A percentile compares a stretch with the other conserved stretches of the same genome.
Conservation (phyloP, 1,284 basidiomycete species). For the Farysia itapuensis region DNA sequence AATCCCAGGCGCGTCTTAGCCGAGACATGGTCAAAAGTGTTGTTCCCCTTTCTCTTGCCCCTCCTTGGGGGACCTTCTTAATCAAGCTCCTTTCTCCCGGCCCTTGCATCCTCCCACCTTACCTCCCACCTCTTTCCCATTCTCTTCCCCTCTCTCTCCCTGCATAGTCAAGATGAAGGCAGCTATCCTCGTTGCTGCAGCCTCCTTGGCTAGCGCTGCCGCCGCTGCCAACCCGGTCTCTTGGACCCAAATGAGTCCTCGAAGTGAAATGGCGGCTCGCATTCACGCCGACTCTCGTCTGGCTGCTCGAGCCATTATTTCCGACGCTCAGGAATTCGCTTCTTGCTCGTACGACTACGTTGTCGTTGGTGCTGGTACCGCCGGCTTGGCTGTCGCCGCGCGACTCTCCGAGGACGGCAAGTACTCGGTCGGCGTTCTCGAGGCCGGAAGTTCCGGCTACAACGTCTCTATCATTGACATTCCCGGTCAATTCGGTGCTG, state of each 20-base stretch:
- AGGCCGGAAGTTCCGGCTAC: constrained; percentile 43
- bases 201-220: constrained; percentile 15
- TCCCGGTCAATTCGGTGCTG: constrained; percentile 45
- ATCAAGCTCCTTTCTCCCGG: too few relatives aligned
- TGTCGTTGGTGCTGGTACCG: constrained; percentile 66
- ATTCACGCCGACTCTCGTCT: constrained; percentile 17
- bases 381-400: constrained; percentile 43
- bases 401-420: constrained; percentile 47
- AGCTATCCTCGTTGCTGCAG: constrained; percentile 15
- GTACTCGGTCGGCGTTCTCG: constrained; percentile 51
- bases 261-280: constrained; percentile 29
- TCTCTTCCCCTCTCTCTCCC: not conserved
- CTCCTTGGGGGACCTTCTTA: too few relatives aligned
- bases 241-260: constrained; percentile 33
- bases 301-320: constrained; percentile 31
- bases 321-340: constrained; percentile 18
- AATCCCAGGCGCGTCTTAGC: too few relatives aligned
- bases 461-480: constrained; percentile 42
- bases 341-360: constrained; percentile 55
- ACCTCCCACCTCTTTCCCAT: too few relatives aligned
- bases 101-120: not conserved
- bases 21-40: too few relatives aligned
- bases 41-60: too few relatives aligned
- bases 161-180: constrained; percentile 21
- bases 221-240: constrained; percentile 32